A percentile compares a stretch with the other conserved stretches of the same genome.
Conservation (phyloP, 164 flowering plant species). For the Vitis vinifera region DNA sequence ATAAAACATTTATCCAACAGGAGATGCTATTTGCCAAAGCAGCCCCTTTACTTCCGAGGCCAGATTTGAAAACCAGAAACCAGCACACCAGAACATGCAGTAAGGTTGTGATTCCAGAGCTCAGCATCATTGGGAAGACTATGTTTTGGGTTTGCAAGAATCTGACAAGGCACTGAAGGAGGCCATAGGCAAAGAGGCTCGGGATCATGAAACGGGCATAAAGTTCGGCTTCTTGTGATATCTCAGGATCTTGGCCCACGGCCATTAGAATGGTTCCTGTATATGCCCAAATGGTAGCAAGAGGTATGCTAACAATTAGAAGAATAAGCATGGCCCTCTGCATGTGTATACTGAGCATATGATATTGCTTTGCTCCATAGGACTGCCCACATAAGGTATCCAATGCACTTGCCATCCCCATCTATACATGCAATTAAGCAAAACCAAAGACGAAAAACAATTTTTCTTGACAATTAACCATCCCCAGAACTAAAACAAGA, state of each 20-base stretch:
- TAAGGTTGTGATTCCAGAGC: slow-evolving; percentile 32
- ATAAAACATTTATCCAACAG: slow-evolving; percentile 43
- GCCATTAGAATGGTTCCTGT: slow-evolving; percentile 28
- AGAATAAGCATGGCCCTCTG: slow-evolving; percentile 52
- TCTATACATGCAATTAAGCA: slow-evolving; percentile 18
- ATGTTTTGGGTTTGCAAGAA: slow-evolving; percentile 53
- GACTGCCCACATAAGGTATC: slow-evolving; percentile 56
- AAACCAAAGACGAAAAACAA: not conserved
- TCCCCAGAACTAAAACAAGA: not conserved
- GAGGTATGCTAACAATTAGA: slow-evolving; percentile 32
- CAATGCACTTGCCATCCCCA: slow-evolving; percentile 50
- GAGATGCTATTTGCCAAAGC: slow-evolving; percentile 48
- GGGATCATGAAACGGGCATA: slow-evolving; percentile 47
- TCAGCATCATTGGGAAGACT: slow-evolving; percentile 49
- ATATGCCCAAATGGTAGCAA: slow-evolving; percentile 44
- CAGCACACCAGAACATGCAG: slow-evolving; percentile 41
- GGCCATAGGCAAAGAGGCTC: slow-evolving; percentile 39
- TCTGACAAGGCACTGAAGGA: slow-evolving; percentile 40
- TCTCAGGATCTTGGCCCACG: slow-evolving; percentile 38
- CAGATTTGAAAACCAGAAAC: slow-evolving; percentile 41
- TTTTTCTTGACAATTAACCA: not conserved
- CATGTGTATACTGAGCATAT: slow-evolving; percentile 42
- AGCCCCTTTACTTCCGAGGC: slow-evolving; percentile 47
- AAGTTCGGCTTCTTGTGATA: slow-evolving; percentile 35
- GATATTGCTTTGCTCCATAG: slow-evolving; percentile 49